A percentile compares a stretch with the other conserved stretches of the same genome.
These are phyloP conservation scores for Diaporthe capsici DNA, from an alignment of 2,329 filamentous ascomycete species.

Conservation along the genomic window DNA sequence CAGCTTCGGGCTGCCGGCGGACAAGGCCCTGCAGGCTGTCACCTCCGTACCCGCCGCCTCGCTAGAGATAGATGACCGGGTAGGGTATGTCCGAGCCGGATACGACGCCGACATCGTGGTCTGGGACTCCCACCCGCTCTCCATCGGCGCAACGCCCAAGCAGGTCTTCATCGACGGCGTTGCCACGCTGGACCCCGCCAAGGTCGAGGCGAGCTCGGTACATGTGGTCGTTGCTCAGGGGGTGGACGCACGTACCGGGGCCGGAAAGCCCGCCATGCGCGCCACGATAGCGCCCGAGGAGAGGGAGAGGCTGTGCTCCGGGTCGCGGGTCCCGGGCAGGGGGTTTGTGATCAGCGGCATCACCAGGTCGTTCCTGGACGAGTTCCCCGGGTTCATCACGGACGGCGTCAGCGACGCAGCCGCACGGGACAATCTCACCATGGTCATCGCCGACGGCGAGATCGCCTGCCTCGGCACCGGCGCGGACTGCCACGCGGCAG, in stretches of 20 bases:
- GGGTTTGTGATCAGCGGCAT: constrained; percentile 57
- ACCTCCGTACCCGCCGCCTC: constrained; percentile 61
- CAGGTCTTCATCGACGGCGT: constrained; percentile 64
- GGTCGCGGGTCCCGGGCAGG: constrained; percentile 42
- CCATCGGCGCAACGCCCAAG: constrained; percentile 59
- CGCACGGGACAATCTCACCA: constrained; percentile 47
- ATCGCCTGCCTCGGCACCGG: constrained; percentile 55
- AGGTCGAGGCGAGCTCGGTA: constrained; percentile 49
- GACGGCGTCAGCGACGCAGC: neutral
- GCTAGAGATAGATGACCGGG: constrained; percentile 57
- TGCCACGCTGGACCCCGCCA: constrained; percentile 51
- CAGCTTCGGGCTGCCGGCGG: constrained; percentile 57
- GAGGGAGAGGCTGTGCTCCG: constrained; percentile 47
- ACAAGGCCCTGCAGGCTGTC: constrained; percentile 58
- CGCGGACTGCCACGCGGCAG: constrained; percentile 49
- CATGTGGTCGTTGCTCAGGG: constrained; percentile 26
- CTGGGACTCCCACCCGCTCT: constrained; percentile 63
- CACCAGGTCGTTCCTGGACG: constrained; percentile 52
- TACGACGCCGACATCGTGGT: constrained; percentile 66
- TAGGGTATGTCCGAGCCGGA: constrained; percentile 59
- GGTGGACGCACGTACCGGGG: neutral
- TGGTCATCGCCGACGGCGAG: constrained; percentile 57
- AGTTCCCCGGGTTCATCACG: constrained; percentile 38
- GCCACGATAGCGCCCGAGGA: constrained; percentile 44
- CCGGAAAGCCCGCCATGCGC: constrained; percentile 46